phyloP scores from a whole-genome alignment of 345 rosid species.

The Anacardium occidentale region DNA sequence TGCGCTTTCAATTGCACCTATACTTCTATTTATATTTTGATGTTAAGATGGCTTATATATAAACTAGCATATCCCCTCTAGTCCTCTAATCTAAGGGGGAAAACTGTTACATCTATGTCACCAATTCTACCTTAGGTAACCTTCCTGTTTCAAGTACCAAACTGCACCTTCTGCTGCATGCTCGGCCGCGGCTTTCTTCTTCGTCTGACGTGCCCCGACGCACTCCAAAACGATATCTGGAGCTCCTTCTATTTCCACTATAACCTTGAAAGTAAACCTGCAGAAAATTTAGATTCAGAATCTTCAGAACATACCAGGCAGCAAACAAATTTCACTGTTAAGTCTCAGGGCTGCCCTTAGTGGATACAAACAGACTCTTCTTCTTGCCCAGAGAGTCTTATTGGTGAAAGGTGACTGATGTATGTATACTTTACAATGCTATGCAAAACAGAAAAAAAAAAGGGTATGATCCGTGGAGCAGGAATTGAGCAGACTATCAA shows the following conservation, averaged over 20 bases:
- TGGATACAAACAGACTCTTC: too few species aligned
- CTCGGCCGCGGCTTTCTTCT: conserved; percentile 84
- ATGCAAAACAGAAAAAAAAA: background rate
- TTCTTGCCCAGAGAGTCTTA: background rate
- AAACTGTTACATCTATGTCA: background rate
- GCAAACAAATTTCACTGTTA: background rate
- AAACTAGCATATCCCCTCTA: too few species aligned
- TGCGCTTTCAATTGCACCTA: background rate
- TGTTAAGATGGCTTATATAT: background rate
- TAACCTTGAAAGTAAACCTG: conserved; percentile 73
- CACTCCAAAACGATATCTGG: conserved; percentile 51
- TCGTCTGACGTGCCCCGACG: conserved; percentile 41
- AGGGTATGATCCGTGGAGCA: background rate
- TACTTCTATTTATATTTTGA: background rate
- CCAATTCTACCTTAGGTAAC: conserved; percentile 30
- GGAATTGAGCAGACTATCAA: background rate
- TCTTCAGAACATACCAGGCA: background rate
- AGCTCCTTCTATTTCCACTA: conserved; percentile 52
- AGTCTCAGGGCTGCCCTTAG: too few species aligned
- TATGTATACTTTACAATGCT: background rate
- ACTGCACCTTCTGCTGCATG: conserved; percentile 77
- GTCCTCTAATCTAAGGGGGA: background rate
- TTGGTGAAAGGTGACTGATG: background rate
- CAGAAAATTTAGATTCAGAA: conserved; percentile 7
- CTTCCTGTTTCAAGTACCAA: conserved; percentile 59